phyloP scores from a whole-genome alignment of 257 asterid genomes.

The Cordia subcordata region DNA sequence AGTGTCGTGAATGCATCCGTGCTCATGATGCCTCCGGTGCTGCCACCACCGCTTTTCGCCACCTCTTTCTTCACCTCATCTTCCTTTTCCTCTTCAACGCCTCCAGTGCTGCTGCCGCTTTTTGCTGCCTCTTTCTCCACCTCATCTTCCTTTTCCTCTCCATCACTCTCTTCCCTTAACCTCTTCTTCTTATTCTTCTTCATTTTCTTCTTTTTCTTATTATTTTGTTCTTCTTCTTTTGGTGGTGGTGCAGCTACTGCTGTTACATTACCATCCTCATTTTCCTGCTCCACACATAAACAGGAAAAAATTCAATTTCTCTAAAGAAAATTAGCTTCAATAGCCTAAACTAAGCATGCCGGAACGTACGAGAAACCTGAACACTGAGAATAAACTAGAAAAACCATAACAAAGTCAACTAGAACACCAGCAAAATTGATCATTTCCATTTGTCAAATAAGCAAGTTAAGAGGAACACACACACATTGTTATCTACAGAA shows the following conservation, averaged over 20 bases:
- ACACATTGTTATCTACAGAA: no score
- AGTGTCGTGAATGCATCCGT: constrained; percentile 47
- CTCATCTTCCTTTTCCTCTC: constrained; percentile 6
- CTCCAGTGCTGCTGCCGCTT: constrained; percentile 4
- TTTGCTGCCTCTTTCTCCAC: constrained; percentile 12
- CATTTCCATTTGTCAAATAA: no score
- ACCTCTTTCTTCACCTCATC: constrained; percentile 30
- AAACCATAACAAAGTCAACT: no score
- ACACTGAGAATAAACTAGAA: no score
- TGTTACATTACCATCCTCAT: neutral
- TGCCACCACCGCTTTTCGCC: constrained; percentile 32
- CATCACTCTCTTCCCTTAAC: constrained; percentile 18
- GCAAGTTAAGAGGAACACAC: no score
- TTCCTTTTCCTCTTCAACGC: constrained; percentile 20
- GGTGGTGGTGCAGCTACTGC: constrained; percentile 1
- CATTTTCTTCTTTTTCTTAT: constrained; percentile 8
- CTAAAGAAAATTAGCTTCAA: no score
- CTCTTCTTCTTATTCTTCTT: constrained; percentile 18
- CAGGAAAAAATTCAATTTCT: no score
- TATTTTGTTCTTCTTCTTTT: constrained; percentile 10
- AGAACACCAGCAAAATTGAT: no score
- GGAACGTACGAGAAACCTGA: no score
- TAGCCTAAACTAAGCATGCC: no score
- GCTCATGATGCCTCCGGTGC: constrained; percentile 70
- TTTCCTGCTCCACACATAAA: constrained; percentile 1